These are phyloP conservation scores for Lecanosticta acicola DNA, from an alignment of 2,329 filamentous ascomycete genomes.

Conservation along the genomic window DNA sequence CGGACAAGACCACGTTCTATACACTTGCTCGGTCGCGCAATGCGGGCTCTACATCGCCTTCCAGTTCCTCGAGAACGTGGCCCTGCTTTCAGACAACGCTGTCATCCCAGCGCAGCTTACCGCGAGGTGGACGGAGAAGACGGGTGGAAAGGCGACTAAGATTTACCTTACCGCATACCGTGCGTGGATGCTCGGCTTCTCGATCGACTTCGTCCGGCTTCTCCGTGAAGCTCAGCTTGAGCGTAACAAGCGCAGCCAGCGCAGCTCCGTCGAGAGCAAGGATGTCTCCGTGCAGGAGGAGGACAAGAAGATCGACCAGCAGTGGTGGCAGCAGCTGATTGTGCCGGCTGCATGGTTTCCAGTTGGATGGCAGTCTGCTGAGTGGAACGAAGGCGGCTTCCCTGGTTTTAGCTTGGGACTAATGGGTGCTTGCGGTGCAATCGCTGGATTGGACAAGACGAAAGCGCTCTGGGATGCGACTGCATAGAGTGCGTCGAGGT, in stretches of 20 bases:
- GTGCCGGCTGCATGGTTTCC: conserved; percentile 42
- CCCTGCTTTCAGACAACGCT: conserved; percentile 38
- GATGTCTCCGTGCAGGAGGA: conserved; percentile 28
- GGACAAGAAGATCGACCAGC: conserved; percentile 36
- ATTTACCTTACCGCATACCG: conserved; percentile 40
- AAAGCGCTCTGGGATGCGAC: conserved; percentile 33
- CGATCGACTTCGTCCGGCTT: conserved; percentile 41
- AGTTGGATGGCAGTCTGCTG: conserved; percentile 39
- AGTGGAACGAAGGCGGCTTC: conserved; percentile 33
- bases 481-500: conserved; percentile 12
- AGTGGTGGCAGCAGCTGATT: conserved; percentile 41
- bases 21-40: conserved; percentile 38
- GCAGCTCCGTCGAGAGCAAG: conserved; percentile 21
- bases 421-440: conserved; percentile 40
- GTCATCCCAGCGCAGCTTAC: conserved; percentile 35
- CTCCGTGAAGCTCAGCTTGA: conserved; percentile 40
- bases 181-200: conserved; percentile 40
- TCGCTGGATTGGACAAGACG: conserved; percentile 36
- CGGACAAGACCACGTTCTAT: conserved; percentile 38
- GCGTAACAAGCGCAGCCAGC: conserved; percentile 29
- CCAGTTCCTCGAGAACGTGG: conserved; percentile 42
- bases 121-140: conserved; percentile 29
- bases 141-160: conserved; percentile 32
- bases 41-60: conserved; percentile 40
- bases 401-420: conserved; percentile 42